Conservation (phyloP, 768 basidiomycete genomes). For the Cytidiella melzeri region DNA sequence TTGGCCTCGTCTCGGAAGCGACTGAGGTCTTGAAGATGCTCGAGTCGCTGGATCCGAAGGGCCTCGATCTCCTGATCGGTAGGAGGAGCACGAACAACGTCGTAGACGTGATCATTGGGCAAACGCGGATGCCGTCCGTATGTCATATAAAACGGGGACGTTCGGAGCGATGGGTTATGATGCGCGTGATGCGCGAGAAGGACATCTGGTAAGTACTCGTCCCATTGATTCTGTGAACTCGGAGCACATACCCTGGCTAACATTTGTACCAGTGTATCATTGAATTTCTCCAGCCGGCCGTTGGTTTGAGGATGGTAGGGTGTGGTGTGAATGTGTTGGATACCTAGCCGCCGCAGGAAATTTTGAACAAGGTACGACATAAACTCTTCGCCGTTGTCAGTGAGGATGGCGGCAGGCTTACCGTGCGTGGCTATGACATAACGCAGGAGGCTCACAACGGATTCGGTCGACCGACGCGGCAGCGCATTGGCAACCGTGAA, state of each 20-base stretch:
- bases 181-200: conserved; percentile 17
- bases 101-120: conserved; percentile 13
- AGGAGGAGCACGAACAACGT: conserved; percentile 13
- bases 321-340: conserved; percentile 17
- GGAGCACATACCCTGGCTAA: conserved; percentile 12
- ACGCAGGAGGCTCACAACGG: conserved; percentile 1
- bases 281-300: background rate
- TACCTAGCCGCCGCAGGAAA: conserved; percentile 3
- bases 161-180: conserved; percentile 8
- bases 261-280: conserved; percentile 6
- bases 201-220: conserved; percentile 16
- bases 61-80: conserved; percentile 16
- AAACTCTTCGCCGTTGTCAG: conserved; percentile 21
- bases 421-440: conserved; percentile 11
- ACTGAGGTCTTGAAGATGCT: conserved; percentile 16
- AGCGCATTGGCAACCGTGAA: conserved; percentile 6
- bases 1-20: conserved; percentile 15
- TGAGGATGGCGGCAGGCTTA: conserved; percentile 14
- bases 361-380: conserved; percentile 12
- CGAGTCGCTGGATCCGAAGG: conserved; percentile 13
- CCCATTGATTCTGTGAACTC: conserved; percentile 6
- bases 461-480: conserved; percentile 8
- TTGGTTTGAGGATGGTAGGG: background rate
- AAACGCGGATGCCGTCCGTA: conserved; percentile 14
- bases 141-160: conserved; percentile 15